Base-by-base conservation (phyloP, 2,329 filamentous ascomycete genomes). In the Periglandula ipomoeae region DNA sequence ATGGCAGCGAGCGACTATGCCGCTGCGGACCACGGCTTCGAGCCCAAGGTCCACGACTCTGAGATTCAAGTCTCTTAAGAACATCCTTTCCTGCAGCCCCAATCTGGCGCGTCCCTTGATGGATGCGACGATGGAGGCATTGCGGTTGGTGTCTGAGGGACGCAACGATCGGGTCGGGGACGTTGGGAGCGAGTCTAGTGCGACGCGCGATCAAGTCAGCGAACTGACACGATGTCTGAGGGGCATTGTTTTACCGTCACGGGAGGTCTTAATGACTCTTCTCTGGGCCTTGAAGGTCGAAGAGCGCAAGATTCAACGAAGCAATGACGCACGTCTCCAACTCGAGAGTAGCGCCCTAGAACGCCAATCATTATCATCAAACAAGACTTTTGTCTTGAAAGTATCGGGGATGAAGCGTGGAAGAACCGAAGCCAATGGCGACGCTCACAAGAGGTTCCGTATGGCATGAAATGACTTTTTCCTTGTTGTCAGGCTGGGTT, bases 91-190 rank as follows among this genome's bases (percentile, higher is more conserved):
- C 79, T 77, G 81, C 81, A 84, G 80, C 81, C 81, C 80, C 76
- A 75, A 70, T 67, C 74, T 84, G 81, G 81, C 81, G 81, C 81
- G 81, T 84, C 81, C 81, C 62, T 72, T 84, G 61, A 70, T 69
- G 80, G 80, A 84, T 84, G 81, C 81, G 81, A 85, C 81, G 79
- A 75, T 82, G 78, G 77, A 66, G 75, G 78, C 76, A 72, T 79
- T 85, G 81, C 81, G 81, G 81, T 83, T 78, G 74, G 78, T 76
- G 66, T 80, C 78, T 81, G 70, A 81, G 67, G 68, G 72, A 70
- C 60, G 64, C 60, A 69, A 74, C 57, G 65, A 70, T 59, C 69
- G 63, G 66, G 70, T 70, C 67, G 69, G 61, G 58, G 64, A 60
- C 57, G 57, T 55, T 58, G 50, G 52, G 57, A 53, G 54, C 59